Percentiles rank a stretch among this genome's conserved stretches.
phyloP scores from a whole-genome alignment of 352 stramenopile species.

The Phytopythium sindhum region DNA sequence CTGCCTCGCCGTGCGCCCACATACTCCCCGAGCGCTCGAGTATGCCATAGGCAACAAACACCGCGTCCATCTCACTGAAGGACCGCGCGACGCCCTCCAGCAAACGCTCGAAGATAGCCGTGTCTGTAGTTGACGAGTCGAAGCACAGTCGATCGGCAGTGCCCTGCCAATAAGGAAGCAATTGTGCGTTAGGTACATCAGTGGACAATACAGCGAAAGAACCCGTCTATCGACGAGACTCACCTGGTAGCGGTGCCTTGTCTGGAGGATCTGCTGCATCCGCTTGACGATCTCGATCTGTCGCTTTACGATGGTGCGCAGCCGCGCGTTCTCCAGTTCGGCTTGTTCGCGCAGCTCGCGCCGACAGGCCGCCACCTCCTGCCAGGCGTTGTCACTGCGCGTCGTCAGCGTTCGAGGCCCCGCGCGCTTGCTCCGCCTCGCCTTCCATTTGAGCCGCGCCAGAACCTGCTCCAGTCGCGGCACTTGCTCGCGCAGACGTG shows the following conservation, averaged over 20 bases:
- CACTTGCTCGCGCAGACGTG: constrained; percentile 6
- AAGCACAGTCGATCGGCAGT: constrained; percentile 18
- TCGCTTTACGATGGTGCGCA: constrained; percentile 44
- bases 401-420: constrained; percentile 23
- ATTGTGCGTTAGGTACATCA: constrained; percentile 8
- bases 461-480: constrained; percentile 6
- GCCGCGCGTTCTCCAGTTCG: constrained; percentile 49
- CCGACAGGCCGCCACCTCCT: constrained; percentile 31
- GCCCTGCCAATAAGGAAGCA: constrained; percentile 11
- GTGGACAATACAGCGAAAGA: constrained; percentile 9
- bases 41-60: constrained; percentile 2
- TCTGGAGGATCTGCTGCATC: constrained; percentile 37
- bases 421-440: constrained; percentile 19
- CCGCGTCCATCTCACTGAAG: constrained; percentile 7
- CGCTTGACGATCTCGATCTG: constrained; percentile 59
- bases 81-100: constrained; percentile 6
- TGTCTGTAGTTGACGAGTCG: constrained; percentile 26
- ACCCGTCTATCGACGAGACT: constrained; percentile 19
- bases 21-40: background rate
- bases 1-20: background rate
- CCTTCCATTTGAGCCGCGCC: constrained; percentile 7
- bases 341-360: constrained; percentile 38
- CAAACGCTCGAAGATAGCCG: constrained; percentile 7
- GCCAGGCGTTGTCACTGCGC: constrained; percentile 24
- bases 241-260: constrained; percentile 11